phyloP scores from a whole-genome alignment of 306 rosid species.

The barrel medic (Medicago truncatula) region DNA sequence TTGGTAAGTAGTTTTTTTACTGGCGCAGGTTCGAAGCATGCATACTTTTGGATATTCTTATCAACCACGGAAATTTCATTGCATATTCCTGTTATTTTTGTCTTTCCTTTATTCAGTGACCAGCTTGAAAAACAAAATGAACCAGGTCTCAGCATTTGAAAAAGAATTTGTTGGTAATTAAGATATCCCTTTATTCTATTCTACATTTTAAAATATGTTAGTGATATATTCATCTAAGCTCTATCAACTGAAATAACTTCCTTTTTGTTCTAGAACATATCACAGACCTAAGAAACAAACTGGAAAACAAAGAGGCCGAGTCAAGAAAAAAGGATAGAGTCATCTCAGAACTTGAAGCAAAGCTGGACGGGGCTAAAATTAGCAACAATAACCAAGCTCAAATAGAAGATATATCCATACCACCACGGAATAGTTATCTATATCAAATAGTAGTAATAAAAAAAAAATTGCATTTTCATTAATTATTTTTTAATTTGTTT shows the following conservation, averaged over 20 bases:
- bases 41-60: constrained; percentile 33
- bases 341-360: constrained; percentile 75
- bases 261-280: constrained; percentile 58
- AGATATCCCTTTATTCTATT: constrained; percentile 30
- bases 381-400: constrained; percentile 53
- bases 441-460: constrained; percentile 32
- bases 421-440: neutral
- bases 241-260: constrained; percentile 14
- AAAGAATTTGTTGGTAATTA: constrained; percentile 66
- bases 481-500: constrained; percentile 23
- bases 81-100: constrained; percentile 11
- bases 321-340: constrained; percentile 60
- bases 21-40: constrained; percentile 13
- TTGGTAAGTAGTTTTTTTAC: constrained; percentile 60
- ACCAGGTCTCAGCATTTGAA: constrained; percentile 61
- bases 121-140: constrained; percentile 70
- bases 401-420: constrained; percentile 73
- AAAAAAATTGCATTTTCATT: constrained; percentile 26
- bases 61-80: constrained; percentile 1
- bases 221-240: constrained; percentile 32
- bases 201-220: constrained; percentile 16
- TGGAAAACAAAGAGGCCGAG: constrained; percentile 58
- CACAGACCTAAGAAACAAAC: constrained; percentile 56
- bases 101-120: constrained; percentile 53
- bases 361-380: constrained; percentile 57